phyloP scores from a whole-genome alignment of 2,329 filamentous ascomycete genomes.

The Scopulariopsis brevicaulis region DNA sequence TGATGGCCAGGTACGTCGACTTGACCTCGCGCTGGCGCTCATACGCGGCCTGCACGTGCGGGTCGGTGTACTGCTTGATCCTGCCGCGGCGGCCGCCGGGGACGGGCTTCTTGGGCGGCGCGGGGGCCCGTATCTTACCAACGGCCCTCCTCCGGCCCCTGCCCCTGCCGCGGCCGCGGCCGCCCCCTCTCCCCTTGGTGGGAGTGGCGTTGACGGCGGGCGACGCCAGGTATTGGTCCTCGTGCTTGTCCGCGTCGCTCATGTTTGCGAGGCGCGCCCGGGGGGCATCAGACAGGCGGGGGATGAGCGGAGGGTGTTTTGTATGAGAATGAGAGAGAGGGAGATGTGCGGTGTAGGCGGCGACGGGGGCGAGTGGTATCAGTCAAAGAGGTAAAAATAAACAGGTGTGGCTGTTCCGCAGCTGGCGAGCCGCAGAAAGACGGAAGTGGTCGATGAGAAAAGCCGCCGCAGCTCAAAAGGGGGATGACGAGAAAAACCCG shows the following conservation, averaged over 20 bases:
- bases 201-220: slow-evolving; percentile 9
- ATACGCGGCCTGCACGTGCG: slow-evolving; percentile 43
- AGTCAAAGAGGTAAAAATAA: neutral
- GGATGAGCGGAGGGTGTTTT: neutral
- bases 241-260: slow-evolving; percentile 21
- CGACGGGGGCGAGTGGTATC: neutral
- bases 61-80: slow-evolving; percentile 43
- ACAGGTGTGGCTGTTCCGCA: neutral
- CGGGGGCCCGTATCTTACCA: slow-evolving; percentile 17
- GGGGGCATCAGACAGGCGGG: slow-evolving; percentile 8
- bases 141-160: slow-evolving; percentile 9
- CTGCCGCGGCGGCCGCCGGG: slow-evolving; percentile 30
- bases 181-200: slow-evolving; percentile 9
- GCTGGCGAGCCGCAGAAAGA: neutral
- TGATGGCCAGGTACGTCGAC: slow-evolving; percentile 50
- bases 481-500: neutral
- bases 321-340: neutral
- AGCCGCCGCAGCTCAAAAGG: neutral
- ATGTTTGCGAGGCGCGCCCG: slow-evolving; percentile 24
- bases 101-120: slow-evolving; percentile 20
- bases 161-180: slow-evolving; percentile 11
- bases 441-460: neutral
- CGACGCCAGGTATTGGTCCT: slow-evolving; percentile 10
- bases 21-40: slow-evolving; percentile 58
- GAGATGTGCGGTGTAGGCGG: neutral